A percentile compares a stretch with the other conserved stretches of the same genome.
These are phyloP conservation scores for Chalciporus piperatus DNA, from an alignment of 768 basidiomycete genomes.

Conservation along the genomic window DNA sequence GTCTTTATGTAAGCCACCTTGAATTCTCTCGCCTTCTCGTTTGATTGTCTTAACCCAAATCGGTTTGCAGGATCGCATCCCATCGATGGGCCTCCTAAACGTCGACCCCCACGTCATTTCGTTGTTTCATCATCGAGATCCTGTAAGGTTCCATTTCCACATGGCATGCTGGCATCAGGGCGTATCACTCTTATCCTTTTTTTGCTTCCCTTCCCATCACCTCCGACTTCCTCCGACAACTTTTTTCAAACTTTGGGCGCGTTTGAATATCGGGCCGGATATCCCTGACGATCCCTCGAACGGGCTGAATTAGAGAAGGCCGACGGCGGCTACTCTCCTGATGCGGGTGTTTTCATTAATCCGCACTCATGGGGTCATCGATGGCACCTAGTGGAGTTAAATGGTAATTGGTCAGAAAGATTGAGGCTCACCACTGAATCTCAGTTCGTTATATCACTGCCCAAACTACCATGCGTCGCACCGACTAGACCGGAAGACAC, in stretches of 20 bases:
- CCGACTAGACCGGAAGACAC: slow-evolving; percentile 25
- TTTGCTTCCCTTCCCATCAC: slow-evolving; percentile 15
- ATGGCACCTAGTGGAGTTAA: slow-evolving; percentile 17
- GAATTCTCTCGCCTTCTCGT: background rate
- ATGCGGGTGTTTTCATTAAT: slow-evolving; percentile 23
- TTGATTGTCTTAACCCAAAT: background rate
- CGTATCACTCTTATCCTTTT: slow-evolving; percentile 15
- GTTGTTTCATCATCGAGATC: slow-evolving; percentile 8
- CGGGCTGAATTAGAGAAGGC: slow-evolving; percentile 16
- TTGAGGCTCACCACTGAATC: slow-evolving; percentile 15
- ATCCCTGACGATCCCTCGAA: slow-evolving; percentile 34
- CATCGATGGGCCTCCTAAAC: slow-evolving; percentile 15
- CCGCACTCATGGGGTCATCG: slow-evolving; percentile 19
- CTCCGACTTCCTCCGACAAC: slow-evolving; percentile 27
- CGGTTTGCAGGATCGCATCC: background rate
- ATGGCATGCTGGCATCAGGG: slow-evolving; percentile 20
- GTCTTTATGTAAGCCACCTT: too few relatives aligned
- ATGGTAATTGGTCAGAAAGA: slow-evolving; percentile 7
- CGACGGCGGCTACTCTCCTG: slow-evolving; percentile 17
- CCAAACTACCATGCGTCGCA: slow-evolving; percentile 13
- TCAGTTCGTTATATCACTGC: slow-evolving; percentile 9
- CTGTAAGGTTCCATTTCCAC: background rate
- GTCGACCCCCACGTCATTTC: slow-evolving; percentile 22
- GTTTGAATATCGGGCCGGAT: slow-evolving; percentile 24
- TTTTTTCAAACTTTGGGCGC: background rate